phyloP scores from a whole-genome alignment of 1,139 yeast species.

The Blastobotrys arbuscula region DNA sequence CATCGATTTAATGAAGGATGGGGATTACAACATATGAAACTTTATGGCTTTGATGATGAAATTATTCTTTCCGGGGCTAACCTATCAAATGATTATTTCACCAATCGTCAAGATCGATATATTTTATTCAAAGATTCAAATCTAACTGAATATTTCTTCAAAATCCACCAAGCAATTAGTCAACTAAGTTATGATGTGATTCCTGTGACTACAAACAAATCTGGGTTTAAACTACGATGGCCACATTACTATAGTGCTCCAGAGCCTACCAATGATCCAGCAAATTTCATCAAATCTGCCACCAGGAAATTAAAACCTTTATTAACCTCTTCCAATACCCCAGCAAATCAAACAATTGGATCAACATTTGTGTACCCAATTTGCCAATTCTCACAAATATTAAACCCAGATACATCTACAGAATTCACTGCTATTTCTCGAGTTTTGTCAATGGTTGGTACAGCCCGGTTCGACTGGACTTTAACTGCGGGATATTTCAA shows the following conservation, averaged over 20 bases:
- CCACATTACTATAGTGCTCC: constrained; percentile 48
- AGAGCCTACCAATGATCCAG: constrained; percentile 61
- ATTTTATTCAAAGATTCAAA: constrained; percentile 55
- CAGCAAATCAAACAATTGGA: background rate
- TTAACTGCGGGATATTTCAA: constrained; percentile 97
- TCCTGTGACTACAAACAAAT: constrained; percentile 22
- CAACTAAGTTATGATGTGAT: constrained; percentile 64
- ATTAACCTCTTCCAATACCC: constrained; percentile 29
- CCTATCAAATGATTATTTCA: constrained; percentile 82
- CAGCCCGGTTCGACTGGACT: constrained; percentile 64
- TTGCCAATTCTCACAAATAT: constrained; percentile 82
- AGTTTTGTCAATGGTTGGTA: constrained; percentile 52
- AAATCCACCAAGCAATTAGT: constrained; percentile 60
- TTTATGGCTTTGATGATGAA: constrained; percentile 91
- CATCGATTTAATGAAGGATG: constrained; percentile 81
- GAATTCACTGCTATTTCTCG: constrained; percentile 69
- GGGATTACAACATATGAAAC: constrained; percentile 96
- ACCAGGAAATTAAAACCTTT: constrained; percentile 54
- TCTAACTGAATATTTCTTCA: constrained; percentile 67
- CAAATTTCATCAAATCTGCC: constrained; percentile 54
- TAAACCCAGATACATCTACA: constrained; percentile 62
- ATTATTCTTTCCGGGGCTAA: constrained; percentile 89
- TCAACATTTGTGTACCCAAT: constrained; percentile 81
- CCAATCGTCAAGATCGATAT: constrained; percentile 94
- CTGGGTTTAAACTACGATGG: constrained; percentile 62